These are phyloP conservation scores for Xylariales sp. DNA, from an alignment of 2,329 filamentous ascomycete genomes.

Conservation along the genomic window DNA sequence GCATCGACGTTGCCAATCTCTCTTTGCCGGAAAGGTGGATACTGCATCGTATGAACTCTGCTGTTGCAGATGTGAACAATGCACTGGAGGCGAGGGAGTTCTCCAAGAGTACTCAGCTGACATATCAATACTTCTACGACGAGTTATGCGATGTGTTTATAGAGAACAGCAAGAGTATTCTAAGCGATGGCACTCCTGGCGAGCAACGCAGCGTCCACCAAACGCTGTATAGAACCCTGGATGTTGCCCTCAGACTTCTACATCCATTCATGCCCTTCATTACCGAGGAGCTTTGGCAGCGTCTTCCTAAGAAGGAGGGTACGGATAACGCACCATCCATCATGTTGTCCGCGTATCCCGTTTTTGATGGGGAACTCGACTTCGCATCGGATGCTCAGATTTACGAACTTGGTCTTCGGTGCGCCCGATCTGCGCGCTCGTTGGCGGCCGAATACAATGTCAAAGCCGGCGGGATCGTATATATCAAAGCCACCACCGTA, in stretches of 20 bases:
- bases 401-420: background rate
- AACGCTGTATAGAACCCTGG: background rate
- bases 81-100: constrained; percentile 1
- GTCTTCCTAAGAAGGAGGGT: background rate
- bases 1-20: background rate
- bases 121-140: constrained; percentile 1
- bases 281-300: background rate
- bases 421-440: background rate
- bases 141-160: constrained; percentile 1
- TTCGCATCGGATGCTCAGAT: too few species aligned
- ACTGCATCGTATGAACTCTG: background rate
- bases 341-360: background rate
- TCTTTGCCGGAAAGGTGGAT: constrained; percentile 1
- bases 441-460: background rate
- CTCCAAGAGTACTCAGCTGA: background rate
- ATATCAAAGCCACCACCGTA: background rate
- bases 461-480: background rate
- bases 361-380: background rate
- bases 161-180: constrained; percentile 1
- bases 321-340: background rate
- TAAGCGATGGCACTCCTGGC: background rate
- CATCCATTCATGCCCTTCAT: background rate
- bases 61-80: background rate
- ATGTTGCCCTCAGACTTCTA: background rate
- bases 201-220: background rate